phyloP scores from a whole-genome alignment of 1,284 basidiomycete genomes.

The Blastosporella zonata region DNA sequence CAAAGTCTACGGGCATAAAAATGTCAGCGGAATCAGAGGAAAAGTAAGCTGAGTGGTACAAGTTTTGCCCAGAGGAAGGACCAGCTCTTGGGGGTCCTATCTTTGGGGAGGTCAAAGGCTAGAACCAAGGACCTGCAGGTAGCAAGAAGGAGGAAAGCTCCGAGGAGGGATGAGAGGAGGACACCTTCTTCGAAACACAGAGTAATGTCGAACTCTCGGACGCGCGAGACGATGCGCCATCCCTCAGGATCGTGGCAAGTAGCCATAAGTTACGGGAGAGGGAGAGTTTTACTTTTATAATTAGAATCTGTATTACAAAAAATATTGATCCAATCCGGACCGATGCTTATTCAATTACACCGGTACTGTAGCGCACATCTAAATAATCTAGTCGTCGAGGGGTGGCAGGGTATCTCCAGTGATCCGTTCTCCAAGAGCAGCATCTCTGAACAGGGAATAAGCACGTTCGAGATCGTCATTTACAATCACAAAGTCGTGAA shows the following conservation, averaged over 20 bases:
- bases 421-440: constrained; percentile 67
- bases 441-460: constrained; percentile 66
- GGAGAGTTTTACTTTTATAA: background rate
- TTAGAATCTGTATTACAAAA: background rate
- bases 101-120: constrained; percentile 17
- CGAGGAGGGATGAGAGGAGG: constrained; percentile 53
- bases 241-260: constrained; percentile 55
- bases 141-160: constrained; percentile 44
- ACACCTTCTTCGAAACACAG: constrained; percentile 81
- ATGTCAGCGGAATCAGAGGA: background rate
- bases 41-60: constrained; percentile 40
- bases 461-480: constrained; percentile 91
- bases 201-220: constrained; percentile 76
- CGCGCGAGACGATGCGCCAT: constrained; percentile 59
- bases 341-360: too few relatives aligned
- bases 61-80: constrained; percentile 58
- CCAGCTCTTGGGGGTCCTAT: constrained; percentile 36
- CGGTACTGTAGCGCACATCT: background rate
- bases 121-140: constrained; percentile 36
- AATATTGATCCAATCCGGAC: constrained; percentile 3
- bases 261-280: constrained; percentile 29
- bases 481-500: constrained; percentile 85
- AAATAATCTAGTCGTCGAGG: constrained; percentile 45
- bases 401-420: constrained; percentile 55
- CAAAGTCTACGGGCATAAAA: constrained; percentile 34